Base-by-base conservation (phyloP, 1,284 basidiomycete genomes). In the Pyrrhoderma noxium region DNA sequence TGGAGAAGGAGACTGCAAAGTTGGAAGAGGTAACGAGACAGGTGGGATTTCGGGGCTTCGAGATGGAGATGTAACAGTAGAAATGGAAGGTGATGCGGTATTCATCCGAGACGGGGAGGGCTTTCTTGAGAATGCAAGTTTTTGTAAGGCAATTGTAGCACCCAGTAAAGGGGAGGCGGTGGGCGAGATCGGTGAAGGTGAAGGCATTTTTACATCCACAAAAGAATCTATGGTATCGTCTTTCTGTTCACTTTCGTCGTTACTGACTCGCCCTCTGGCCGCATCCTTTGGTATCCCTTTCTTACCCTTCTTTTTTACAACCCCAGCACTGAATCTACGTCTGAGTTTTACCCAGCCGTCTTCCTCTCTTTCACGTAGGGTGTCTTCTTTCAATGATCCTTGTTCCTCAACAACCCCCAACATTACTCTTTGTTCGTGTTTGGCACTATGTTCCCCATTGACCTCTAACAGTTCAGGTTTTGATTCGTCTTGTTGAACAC, bases 291-390 rank as follows among this genome's bases (percentile, higher is more conserved):
- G 22, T 53, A 59, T 65, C 27, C 64, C 64, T 42, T 64, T 65
- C 64, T 59, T 69, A 65, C 23, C 64, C 61, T 55, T 67, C 70
- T 39, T 49, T 22, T 65, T 59, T 31, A 76, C 72, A 45, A 84
- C 70, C 9, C 72, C 70, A 59, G 77, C 66, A 56, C 77, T 83
- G 55, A 85, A 73, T 52, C 80, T 67, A 56, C 79, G 67, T n/a
- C 80, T 72, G 38, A 85, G 57, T 60, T 76, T 80, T 19, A 71
- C 68, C 80, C 82, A 83, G 23, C 70, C 65, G 52, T 75, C 45
- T 59, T 68, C 72, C 45, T 68, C 65, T 47, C 64, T 68, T 47
- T 65, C 66, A 18, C 39, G n/a, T 37, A 18, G 57, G 70, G 58
- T 45, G 63, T 55, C 34, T 48, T 49, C 53, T 8, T 22, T 19